Evolutionary conservation across 495 filamentous ascomycete species (phyloP).

Genomic region (Aspergillus coremiiformis): DNA sequence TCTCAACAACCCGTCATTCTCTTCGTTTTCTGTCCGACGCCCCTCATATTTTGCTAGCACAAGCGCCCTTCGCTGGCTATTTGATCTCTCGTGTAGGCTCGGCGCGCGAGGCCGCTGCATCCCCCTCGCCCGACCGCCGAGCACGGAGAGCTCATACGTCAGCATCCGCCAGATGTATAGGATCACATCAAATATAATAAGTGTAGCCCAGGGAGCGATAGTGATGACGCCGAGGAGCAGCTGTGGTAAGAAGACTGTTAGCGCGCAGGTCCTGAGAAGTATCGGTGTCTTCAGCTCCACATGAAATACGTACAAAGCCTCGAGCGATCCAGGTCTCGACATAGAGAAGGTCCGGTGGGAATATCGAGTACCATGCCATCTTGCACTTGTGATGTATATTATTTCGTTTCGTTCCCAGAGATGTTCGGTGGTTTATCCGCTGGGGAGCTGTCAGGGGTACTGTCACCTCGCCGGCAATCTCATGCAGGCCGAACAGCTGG

Average conservation of each 20-base stretch:
- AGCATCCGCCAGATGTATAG: slow-evolving; percentile 57
- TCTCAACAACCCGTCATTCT: not conserved
- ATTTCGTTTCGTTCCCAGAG: not conserved
- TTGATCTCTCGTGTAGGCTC: slow-evolving; percentile 53
- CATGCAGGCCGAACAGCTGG: not conserved
- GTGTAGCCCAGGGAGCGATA: slow-evolving; percentile 57
- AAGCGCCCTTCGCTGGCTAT: slow-evolving; percentile 45
- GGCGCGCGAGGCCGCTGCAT: slow-evolving; percentile 55
- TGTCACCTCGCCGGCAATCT: not conserved
- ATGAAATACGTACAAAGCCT: slow-evolving; percentile 49
- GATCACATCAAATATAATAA: slow-evolving; percentile 60
- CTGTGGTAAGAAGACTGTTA: slow-evolving; percentile 19
- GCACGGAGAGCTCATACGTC: slow-evolving; percentile 50
- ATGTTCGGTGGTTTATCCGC: not conserved
- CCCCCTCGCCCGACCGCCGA: slow-evolving; percentile 59
- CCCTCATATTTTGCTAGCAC: slow-evolving; percentile 29
- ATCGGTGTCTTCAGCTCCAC: not conserved
- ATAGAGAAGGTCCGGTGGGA: slow-evolving; percentile 47
- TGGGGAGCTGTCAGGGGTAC: not conserved
- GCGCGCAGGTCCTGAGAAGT: not conserved
- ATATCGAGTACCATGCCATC: slow-evolving; percentile 62
- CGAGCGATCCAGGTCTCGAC: slow-evolving; percentile 59
- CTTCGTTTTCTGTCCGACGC: not conserved
- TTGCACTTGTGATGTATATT: not conserved
- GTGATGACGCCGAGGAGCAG: slow-evolving; percentile 56